Base-by-base conservation (phyloP, 495 filamentous ascomycete species). In the Endocarpon pusillum region DNA sequence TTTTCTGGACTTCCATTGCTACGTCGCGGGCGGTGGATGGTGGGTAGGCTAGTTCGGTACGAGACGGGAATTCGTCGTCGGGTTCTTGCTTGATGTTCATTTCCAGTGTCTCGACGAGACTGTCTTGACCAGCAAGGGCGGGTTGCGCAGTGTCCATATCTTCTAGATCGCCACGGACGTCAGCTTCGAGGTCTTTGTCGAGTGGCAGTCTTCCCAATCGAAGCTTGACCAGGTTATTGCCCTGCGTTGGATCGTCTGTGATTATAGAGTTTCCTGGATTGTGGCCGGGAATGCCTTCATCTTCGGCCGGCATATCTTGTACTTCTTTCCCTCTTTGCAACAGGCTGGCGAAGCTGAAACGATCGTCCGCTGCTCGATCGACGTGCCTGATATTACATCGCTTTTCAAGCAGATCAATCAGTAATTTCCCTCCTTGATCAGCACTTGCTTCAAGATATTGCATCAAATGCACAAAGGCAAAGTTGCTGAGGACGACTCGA, bases 241-340 rank as follows among this genome's bases (percentile, higher is more conserved):
- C 61, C 5, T 72, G 65, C 34, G 67, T 75, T 19, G 74, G 67
- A 37, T 79, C 73, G 16, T 70, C 71, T 42, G 86, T 84, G 16
- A 75, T 71, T n/a, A n/a, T n/a, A n/a, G n/a, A n/a, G 2, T 85
- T 79, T 0, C 89, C 89, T 1, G 81, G 82, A 39, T 84, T 77
- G 31, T 91, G 77, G 3, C 91, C 91, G 0, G 82, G 81, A 40
- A 97, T 94, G 22, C 89, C 89, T 51, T 97, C 89, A 43, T 89
- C 78, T 45, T 89, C 77, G 21, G 79, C 73, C 8, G 78, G 75
- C 38, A 69, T 65, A 5, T 69, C 62, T 25, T 87, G 78, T 8
- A 73, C 75, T 1, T 67, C 60, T 9, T 54, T 46, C 19, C 59
- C 58, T 23, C 75, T 67, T n/a, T 69, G 72, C n/a, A 81, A 62